Conservation (phyloP, 1,139 yeast species). For the Spencermartinsiella ligniputridi region DNA sequence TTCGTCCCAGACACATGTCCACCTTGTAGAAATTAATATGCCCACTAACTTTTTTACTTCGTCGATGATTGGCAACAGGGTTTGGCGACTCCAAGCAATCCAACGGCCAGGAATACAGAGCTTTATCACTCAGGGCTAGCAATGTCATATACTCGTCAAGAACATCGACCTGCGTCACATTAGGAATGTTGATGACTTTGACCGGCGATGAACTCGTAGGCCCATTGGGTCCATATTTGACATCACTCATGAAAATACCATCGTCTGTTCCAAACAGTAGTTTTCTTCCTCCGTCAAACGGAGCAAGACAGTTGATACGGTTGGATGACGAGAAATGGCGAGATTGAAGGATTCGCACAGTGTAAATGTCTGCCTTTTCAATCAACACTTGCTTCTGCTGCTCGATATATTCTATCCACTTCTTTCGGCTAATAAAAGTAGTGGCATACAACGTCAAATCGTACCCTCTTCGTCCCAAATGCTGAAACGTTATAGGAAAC, state of each 20-base stretch:
- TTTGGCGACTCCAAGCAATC: conserved; percentile 59
- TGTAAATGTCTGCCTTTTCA: conserved; percentile 72
- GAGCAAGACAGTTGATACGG: conserved; percentile 86
- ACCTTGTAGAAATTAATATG: conserved; percentile 88
- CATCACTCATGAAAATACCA: conserved; percentile 75
- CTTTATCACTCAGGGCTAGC: conserved; percentile 77
- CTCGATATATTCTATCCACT: conserved; percentile 73
- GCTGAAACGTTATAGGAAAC: conserved; percentile 51
- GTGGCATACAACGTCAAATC: conserved; percentile 64
- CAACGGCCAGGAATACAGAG: conserved; percentile 76
- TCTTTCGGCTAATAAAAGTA: conserved; percentile 67
- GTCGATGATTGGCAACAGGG: conserved; percentile 61
- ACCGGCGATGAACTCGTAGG: conserved; percentile 70
- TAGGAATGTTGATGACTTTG: conserved; percentile 69
- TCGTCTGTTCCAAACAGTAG: conserved; percentile 85
- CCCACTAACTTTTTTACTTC: conserved; percentile 72
- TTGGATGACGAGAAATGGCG: conserved; percentile 63
- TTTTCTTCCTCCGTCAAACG: conserved; percentile 93
- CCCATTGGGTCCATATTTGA: conserved; percentile 32
- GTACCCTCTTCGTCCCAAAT: conserved; percentile 59
- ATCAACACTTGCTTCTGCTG: conserved; percentile 73
- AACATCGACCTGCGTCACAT: conserved; percentile 86
- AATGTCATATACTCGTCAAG: conserved; percentile 87
- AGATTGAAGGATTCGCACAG: conserved; percentile 65
- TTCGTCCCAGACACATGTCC: conserved; percentile 86